These are phyloP conservation scores for Hippophae rhamnoides DNA, from an alignment of 306 rosid species.

Conservation along the genomic window DNA sequence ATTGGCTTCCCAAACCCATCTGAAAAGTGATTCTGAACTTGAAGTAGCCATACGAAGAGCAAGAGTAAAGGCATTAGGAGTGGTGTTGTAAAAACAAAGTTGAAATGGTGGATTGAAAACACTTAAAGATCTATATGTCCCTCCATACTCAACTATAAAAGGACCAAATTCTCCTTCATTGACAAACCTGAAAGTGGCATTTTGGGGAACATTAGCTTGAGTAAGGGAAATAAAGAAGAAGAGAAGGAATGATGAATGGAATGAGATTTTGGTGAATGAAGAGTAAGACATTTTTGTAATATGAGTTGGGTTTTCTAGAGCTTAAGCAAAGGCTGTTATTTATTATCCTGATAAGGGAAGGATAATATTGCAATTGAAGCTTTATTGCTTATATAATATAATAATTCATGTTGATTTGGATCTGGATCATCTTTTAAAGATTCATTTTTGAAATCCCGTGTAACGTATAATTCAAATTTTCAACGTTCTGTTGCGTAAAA, in stretches of 20 bases:
- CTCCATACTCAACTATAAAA: constrained; percentile 32
- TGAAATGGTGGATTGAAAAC: constrained; percentile 38
- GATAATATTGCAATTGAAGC: no score
- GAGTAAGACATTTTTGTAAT: not conserved
- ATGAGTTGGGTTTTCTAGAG: not conserved
- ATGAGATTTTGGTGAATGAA: constrained; percentile 1
- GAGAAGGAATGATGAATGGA: constrained; percentile 20
- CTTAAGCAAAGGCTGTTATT: not conserved
- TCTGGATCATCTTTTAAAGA: no score
- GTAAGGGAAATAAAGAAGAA: constrained; percentile 10
- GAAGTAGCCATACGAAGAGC: constrained; percentile 42
- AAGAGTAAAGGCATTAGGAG: constrained; percentile 43
- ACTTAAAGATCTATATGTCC: constrained; percentile 24
- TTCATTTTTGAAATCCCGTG: no score
- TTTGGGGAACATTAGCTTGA: constrained; percentile 34
- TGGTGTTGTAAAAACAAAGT: constrained; percentile 52
- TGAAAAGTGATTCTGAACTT: constrained; percentile 31
- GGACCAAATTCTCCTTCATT: constrained; percentile 44
- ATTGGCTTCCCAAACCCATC: constrained; percentile 71
- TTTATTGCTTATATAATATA: no score
- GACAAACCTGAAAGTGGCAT: constrained; percentile 26
- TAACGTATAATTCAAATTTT: no score
- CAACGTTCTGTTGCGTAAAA: no score
- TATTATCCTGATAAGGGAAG: not conserved
- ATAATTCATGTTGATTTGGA: no score